Percentiles rank a stretch among this genome's conserved stretches.
These are phyloP conservation scores for Emergomyces pasteurianus DNA, from an alignment of 2,329 filamentous ascomycete species.

Conservation along the genomic window DNA sequence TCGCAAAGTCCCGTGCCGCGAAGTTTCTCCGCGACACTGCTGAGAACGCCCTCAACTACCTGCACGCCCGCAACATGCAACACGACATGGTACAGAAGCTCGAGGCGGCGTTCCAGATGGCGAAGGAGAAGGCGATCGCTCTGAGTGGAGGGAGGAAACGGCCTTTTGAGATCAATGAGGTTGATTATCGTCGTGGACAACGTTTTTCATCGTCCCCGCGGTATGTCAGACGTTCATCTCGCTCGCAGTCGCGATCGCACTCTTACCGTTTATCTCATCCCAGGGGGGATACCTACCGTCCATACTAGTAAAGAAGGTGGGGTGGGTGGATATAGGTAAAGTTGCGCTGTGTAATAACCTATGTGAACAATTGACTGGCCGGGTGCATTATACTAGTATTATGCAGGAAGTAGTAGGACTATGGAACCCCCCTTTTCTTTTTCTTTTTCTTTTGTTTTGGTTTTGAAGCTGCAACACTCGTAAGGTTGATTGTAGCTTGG, in stretches of 20 bases:
- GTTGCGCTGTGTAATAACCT: background rate
- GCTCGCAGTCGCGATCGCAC: too few relatives aligned
- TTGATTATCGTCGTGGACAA: background rate
- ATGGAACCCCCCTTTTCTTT: background rate
- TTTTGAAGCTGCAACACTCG: background rate
- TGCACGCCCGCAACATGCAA: conserved; percentile 17
- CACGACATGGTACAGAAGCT: conserved; percentile 24
- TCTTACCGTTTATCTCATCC: background rate
- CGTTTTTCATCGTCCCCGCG: background rate
- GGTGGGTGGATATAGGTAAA: background rate
- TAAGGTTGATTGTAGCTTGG: too few relatives aligned
- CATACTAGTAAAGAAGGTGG: too few relatives aligned
- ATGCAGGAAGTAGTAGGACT: background rate
- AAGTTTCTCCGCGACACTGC: conserved; percentile 34
- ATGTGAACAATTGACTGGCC: background rate
- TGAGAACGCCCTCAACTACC: conserved; percentile 28
- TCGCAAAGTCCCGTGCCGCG: conserved; percentile 17
- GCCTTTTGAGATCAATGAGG: conserved; percentile 15
- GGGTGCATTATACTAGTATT: too few relatives aligned
- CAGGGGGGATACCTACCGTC: background rate
- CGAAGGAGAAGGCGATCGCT: conserved; percentile 23
- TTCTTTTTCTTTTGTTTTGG: background rate
- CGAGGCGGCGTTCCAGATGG: conserved; percentile 20
- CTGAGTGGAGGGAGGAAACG: conserved; percentile 29
- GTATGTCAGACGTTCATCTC: background rate